A percentile compares a stretch with the other conserved stretches of the same genome.
phyloP scores from a whole-genome alignment of 352 stramenopile species.

The Pythium vanterpoolii region DNA sequence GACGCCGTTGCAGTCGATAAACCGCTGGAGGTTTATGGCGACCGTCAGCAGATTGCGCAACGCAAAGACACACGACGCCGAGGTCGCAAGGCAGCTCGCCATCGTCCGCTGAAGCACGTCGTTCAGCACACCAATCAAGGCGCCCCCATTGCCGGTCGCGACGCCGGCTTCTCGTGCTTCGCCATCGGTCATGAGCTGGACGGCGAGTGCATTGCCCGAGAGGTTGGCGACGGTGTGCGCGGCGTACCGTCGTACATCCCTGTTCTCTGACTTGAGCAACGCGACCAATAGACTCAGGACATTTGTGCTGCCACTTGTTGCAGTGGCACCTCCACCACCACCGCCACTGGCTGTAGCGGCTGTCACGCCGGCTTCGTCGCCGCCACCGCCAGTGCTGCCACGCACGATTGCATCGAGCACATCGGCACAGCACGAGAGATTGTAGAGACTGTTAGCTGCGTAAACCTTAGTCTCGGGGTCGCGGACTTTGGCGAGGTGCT shows the following conservation, averaged over 20 bases:
- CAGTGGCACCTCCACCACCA: not conserved
- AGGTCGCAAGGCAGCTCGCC: constrained; percentile 50
- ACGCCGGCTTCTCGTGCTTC: no score
- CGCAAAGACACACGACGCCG: constrained; percentile 56
- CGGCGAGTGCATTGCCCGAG: constrained; percentile 39
- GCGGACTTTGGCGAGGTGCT: constrained; percentile 67
- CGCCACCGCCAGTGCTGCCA: constrained; percentile 15
- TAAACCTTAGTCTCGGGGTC: constrained; percentile 84
- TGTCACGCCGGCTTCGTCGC: constrained; percentile 6
- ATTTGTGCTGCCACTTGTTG: constrained; percentile 22
- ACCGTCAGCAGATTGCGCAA: constrained; percentile 70
- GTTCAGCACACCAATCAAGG: constrained; percentile 51
- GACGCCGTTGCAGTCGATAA: constrained; percentile 60
- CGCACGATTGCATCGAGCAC: constrained; percentile 55
- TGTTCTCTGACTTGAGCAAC: constrained; percentile 64
- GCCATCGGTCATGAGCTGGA: constrained; percentile 59
- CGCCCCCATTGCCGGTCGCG: constrained; percentile 12
- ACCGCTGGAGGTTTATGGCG: constrained; percentile 51
- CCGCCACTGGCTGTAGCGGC: constrained; percentile 8
- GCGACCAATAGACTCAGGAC: constrained; percentile 63
- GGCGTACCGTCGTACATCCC: constrained; percentile 61
- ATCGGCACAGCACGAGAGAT: constrained; percentile 59
- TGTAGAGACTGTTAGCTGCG: constrained; percentile 79
- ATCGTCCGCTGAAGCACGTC: constrained; percentile 68
- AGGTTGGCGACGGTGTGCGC: constrained; percentile 66